A percentile compares a stretch with the other conserved stretches of the same genome.
Conservation (phyloP, 371 early-diverging fungal species). For the Blastocladiella emersonii region DNA sequence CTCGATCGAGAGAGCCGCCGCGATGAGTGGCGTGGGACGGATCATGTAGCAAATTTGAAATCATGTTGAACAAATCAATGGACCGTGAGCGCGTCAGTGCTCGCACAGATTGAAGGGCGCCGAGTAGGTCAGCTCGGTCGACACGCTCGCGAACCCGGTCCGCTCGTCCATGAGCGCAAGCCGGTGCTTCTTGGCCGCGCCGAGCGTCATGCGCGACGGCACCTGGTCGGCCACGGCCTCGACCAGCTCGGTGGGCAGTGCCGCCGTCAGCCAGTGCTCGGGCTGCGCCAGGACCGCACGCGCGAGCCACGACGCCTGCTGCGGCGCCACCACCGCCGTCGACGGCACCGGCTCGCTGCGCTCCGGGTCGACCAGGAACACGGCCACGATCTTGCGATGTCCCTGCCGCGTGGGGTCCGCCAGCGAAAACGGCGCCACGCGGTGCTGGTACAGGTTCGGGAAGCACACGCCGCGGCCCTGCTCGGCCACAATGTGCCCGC, state of each 20-base stretch:
- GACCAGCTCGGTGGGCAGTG: neutral
- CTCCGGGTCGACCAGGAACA: conserved; percentile 32
- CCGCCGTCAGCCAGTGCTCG: neutral
- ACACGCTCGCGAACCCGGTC: neutral
- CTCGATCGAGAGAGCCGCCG: no score
- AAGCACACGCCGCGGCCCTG: conserved; percentile 37
- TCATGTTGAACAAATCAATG: no score
- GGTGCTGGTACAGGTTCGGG: conserved; percentile 50
- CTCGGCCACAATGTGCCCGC: conserved; percentile 18
- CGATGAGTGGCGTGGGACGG: no score
- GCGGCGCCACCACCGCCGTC: conserved; percentile 26
- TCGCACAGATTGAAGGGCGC: neutral
- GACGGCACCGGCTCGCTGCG: conserved; percentile 12
- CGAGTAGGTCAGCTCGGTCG: neutral
- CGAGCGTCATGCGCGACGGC: neutral
- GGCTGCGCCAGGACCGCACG: neutral
- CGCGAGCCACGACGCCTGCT: conserved; percentile 17
- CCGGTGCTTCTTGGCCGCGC: neutral
- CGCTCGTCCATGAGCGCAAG: neutral
- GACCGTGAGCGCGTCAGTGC: no score
- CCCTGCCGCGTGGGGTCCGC: conserved; percentile 33
- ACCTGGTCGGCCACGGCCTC: neutral
- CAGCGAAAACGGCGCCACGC: conserved; percentile 23
- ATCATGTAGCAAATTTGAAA: no score
- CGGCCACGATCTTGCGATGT: conserved; percentile 33